Evolutionary conservation across 2,329 filamentous ascomycete genomes (phyloP).

Genomic region (Cladosporium cucumerinum): DNA sequence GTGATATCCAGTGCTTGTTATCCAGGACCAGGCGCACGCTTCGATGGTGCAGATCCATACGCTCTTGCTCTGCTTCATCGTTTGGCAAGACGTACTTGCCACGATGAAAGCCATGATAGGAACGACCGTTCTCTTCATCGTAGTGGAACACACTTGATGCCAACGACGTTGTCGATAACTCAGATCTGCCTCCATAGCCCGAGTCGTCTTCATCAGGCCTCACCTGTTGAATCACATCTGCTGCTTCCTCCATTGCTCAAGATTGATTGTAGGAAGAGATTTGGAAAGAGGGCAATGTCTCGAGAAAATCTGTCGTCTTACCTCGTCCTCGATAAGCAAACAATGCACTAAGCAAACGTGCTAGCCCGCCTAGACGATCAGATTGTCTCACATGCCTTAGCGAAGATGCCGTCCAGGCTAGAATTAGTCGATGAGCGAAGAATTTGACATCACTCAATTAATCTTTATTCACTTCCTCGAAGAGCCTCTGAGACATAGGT

Average conservation of each 20-base stretch:
- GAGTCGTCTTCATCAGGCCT: constrained; percentile 17
- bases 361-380: not conserved
- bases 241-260: not conserved
- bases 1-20: constrained; percentile 19
- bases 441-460: not conserved
- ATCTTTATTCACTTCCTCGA: not conserved
- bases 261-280: not conserved
- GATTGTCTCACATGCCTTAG: not conserved
- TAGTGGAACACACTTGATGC: constrained; percentile 24
- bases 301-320: not conserved
- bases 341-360: not conserved
- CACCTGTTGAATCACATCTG: not conserved
- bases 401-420: not conserved
- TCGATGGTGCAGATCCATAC: constrained; percentile 26
- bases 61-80: constrained; percentile 26
- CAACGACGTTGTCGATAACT: constrained; percentile 20
- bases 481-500: not conserved
- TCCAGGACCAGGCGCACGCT: constrained; percentile 19
- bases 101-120: constrained; percentile 24
- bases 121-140: constrained; percentile 24
- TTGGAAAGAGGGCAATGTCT: not conserved
- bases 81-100: constrained; percentile 30
- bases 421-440: not conserved
- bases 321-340: not conserved
- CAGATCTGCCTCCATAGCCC: constrained; percentile 18